Conservation (phyloP, 2,329 filamentous ascomycete genomes). For the Coniochaeta sp. region DNA sequence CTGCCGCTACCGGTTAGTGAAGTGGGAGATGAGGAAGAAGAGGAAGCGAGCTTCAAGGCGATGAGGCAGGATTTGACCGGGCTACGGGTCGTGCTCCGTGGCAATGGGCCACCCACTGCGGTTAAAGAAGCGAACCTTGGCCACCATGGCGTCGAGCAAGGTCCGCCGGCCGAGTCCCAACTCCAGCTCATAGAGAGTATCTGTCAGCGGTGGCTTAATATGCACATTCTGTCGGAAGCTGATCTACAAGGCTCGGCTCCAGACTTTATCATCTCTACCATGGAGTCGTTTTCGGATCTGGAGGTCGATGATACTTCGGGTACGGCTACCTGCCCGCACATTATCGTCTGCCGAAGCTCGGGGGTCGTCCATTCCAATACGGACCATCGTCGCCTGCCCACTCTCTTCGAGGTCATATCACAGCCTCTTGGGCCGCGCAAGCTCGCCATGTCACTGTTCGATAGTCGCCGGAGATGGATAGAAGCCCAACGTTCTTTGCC, state of each 20-base stretch:
- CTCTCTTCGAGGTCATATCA: constrained; percentile 24
- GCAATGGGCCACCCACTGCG: constrained; percentile 4
- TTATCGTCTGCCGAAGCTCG: constrained; percentile 6
- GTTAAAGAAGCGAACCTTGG: background rate
- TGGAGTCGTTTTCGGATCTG: constrained; percentile 6
- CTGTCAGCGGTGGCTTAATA: constrained; percentile 23
- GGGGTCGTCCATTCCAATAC: constrained; percentile 15
- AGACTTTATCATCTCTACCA: constrained; percentile 18
- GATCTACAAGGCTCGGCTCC: constrained; percentile 8
- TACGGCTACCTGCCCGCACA: constrained; percentile 2
- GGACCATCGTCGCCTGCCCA: constrained; percentile 4
- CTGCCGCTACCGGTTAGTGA: constrained; percentile 6
- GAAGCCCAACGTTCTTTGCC: constrained; percentile 3
- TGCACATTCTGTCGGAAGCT: constrained; percentile 9
- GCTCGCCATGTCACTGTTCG: constrained; percentile 22
- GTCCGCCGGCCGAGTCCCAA: constrained; percentile 6
- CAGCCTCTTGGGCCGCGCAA: constrained; percentile 30
- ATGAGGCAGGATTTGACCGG: constrained; percentile 18
- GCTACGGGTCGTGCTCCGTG: constrained; percentile 13
- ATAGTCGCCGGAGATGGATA: constrained; percentile 19
- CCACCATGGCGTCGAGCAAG: background rate
- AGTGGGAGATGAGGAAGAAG: constrained; percentile 11
- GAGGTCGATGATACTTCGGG: background rate
- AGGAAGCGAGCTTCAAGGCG: constrained; percentile 17
- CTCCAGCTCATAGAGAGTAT: constrained; percentile 14